Conservation (phyloP, 2,329 filamentous ascomycete genomes). For the Colletotrichum caudatum region DNA sequence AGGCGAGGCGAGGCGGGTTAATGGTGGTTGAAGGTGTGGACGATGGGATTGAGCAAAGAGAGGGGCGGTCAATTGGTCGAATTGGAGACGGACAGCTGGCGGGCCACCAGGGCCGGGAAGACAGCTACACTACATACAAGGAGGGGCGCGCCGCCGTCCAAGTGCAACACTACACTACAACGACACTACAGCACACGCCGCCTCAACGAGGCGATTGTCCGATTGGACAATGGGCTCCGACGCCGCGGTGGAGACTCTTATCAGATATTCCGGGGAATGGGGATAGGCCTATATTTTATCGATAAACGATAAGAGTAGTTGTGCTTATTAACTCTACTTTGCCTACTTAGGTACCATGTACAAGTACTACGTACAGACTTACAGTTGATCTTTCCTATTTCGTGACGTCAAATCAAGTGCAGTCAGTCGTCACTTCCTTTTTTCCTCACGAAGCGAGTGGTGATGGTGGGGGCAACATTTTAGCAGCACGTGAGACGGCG, state of each 20-base stretch:
- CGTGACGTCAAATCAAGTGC: constrained; percentile 29
- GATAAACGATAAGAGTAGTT: constrained; percentile 23
- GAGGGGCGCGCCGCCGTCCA: not conserved
- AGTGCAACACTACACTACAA: no score
- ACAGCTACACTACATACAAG: constrained; percentile 11
- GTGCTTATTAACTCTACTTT: not conserved
- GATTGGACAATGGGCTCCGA: constrained; percentile 32
- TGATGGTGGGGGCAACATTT: not conserved
- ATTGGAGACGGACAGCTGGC: constrained; percentile 28
- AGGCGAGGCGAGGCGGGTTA: constrained; percentile 6
- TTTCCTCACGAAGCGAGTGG: not conserved
- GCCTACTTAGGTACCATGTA: not conserved
- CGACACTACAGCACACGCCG: constrained; percentile 30
- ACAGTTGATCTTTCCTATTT: not conserved
- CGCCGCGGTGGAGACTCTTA: not conserved
- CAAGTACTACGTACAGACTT: constrained; percentile 1
- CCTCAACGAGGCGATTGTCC: constrained; percentile 13
- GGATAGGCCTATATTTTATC: constrained; percentile 4
- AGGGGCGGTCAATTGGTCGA: constrained; percentile 25
- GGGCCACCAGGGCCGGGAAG: constrained; percentile 27
- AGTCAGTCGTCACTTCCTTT: constrained; percentile 4
- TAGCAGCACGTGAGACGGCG: constrained; percentile 18
- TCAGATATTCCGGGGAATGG: constrained; percentile 12
- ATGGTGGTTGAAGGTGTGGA: constrained; percentile 25
- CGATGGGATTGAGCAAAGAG: constrained; percentile 16